Evolutionary conservation across 2,329 filamentous ascomycete genomes (phyloP), one percentile per base, ranked within the genome.

Genomic region (Coleophoma crateriformis): DNA sequence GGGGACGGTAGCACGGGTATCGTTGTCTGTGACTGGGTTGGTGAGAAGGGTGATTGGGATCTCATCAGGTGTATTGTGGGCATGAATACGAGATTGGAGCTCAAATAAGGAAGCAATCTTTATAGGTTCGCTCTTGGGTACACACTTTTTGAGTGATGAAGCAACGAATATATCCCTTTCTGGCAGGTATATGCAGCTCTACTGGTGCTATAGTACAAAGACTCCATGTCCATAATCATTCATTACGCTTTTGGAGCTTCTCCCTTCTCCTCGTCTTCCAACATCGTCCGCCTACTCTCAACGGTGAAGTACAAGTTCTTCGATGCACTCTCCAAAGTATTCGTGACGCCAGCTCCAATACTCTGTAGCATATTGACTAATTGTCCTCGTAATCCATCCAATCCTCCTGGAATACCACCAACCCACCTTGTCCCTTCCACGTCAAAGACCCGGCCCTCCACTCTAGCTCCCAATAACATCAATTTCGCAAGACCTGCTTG

Each of bases 1-100:
- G 84, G 86, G 1, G 84, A 90, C 61, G 90, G 87, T 27, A 79
- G 82, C 6, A 95, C 91, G 1, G 94, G 94, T 4, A 82, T 97
- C 51, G 84, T 97, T 41, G 86, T 97, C 22, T 94, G 87, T 54
- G 94, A 99, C 68, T 96, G 88, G 88, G 91, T 96, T 46, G 94
- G 94, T 2, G 74, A 84, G 53, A 77, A 84, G 54, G 90, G 85
- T 1, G 87, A 97, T 68, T 99, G 92, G 92, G 90, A 96, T 70
- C 69, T 97, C 48, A 81, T 95, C 34, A 80, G 85, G 55, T 88
- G 88, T 68, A 85, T 96, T 60, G 85, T 97, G 7, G 91, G 88
- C 7, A 91, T 95, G 89, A 99, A 99, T 65, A 81, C 86, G 20
- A 85, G 74, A 54, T 61, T 85, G 53, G 75, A 82, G 61, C 59